Evolutionary conservation across 2,329 filamentous ascomycete species (phyloP), one percentile per base, ranked within the genome.

Genomic region (Aspergillus fumigatus): DNA sequence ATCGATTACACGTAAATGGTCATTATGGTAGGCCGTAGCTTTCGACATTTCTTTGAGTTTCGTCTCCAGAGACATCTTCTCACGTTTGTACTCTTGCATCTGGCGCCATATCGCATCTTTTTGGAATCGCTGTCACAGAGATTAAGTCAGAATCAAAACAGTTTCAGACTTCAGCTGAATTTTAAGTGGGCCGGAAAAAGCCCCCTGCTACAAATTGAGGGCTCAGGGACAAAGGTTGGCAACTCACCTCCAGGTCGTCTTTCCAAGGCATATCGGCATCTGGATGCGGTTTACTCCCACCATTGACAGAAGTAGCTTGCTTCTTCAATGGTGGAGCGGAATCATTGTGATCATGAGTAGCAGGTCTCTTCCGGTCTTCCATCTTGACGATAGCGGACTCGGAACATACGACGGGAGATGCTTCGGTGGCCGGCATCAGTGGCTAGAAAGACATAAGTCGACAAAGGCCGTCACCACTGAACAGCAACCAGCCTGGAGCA

Each of bases 341-440:
- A 66, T 97, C 91, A 75, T 94, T 90, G 70, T 85, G 80, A 72
- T 88, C 89, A 77, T 85, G 83, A 67, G 88, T 84, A 72, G 92
- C 90, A 72, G 92, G 89, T 85, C 94, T 87, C 85, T 99, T 99
- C 85, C 94, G 91, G 82, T 97, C 94, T 84, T 99, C 94, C 93
- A 97, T 99, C 85, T 94, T 96, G 67, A 86, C 82, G 79, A 90
- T 83, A 83, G 87, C 87, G 75, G 83, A 77, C 80, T 90, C 88
- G 82, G 89, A 85, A 84, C 86, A 85, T 82, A 87, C 83, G 77
- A 87, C 82, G 77, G 86, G 84, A 74, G 83, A 82, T 67, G 85
- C 83, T 79, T 89, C 88, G 80, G 89, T 86, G 84, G 89, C 84
- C 88, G 87, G 87, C 90, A 95, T 95, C 84, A 91, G 89, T 88